Evolutionary conservation across 2,329 filamentous ascomycete species (phyloP), one percentile per base, ranked within the genome.

Genomic region (Aspergillus sp.): DNA sequence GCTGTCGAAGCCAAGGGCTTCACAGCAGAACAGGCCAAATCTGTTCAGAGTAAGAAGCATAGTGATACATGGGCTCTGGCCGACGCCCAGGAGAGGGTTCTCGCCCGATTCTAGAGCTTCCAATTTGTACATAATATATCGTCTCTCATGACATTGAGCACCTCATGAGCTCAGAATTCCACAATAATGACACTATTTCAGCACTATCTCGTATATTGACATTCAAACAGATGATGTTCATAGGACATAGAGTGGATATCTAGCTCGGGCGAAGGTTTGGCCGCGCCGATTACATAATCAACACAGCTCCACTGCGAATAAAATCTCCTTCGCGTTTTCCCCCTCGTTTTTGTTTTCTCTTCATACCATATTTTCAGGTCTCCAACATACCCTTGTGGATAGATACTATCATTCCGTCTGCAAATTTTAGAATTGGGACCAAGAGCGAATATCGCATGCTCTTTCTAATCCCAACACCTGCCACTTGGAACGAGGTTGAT

Each of bases 1-100:
- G 91, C 91, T 4, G 84, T 90, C 5, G 83, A 87, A 68, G 91
- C 91, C 10, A 90, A 85, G 74, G 90, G 90, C 1, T 94, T 95
- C 67, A 95, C 90, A 0, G 78, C 78, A 48, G 81, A 76, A 52
- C 89, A 96, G 72, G 78, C 76, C 10, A 85, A 83, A 48, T 71
- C 70, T 33, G 78, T 81, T 19, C 80, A 89, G 55, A 84, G 86
- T 61, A 89, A 85, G 73, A 85, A 78, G 68, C 78, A 74, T 56
- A 66, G 66, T 37, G 85, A 78, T 60, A 81, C 82, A 13, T 95
- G 85, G 83, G 90, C 90, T 38, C 57, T 95, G 70, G 81, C 84
- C 60, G 88, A 94, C 62, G 83, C 79, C 5, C 72, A 82, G 67
- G 72, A 82, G 65, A 88, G 86, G 70, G 86, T 90, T n/a, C 73